phyloP scores from a whole-genome alignment of 1,284 basidiomycete genomes.

The Vanrija humicola region DNA sequence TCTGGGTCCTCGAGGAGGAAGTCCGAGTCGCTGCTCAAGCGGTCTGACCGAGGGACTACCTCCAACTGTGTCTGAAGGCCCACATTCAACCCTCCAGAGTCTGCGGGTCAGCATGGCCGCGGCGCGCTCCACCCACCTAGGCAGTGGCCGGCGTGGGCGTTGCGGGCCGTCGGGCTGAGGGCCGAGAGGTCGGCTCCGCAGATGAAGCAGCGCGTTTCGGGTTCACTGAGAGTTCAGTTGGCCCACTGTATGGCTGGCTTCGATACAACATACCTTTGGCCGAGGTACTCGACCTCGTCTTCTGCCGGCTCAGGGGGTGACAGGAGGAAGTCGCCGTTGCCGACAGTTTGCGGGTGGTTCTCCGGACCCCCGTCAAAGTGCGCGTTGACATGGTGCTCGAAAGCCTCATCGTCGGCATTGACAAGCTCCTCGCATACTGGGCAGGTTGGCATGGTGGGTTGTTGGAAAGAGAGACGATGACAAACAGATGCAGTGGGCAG shows the following conservation, averaged over 20 bases:
- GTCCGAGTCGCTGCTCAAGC: neutral
- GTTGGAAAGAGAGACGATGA: neutral
- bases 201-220: slow-evolving; percentile 20
- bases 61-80: neutral
- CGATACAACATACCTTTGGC: neutral
- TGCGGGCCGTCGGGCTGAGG: slow-evolving; percentile 9
- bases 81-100: neutral
- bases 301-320: neutral
- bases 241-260: neutral
- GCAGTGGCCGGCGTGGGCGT: slow-evolving; percentile 29
- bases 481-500: neutral
- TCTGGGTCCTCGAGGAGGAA: neutral
- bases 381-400: slow-evolving; percentile 35
- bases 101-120: slow-evolving; percentile 6
- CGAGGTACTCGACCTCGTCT: neutral
- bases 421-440: slow-evolving; percentile 29
- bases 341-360: neutral
- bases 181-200: slow-evolving; percentile 23
- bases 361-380: slow-evolving; percentile 22
- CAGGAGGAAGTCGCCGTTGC: neutral
- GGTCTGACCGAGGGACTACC: neutral
- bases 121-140: slow-evolving; percentile 15
- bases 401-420: slow-evolving; percentile 24
- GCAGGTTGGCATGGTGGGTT: slow-evolving; percentile 19
- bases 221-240: neutral